Percentiles rank a stretch among this genome's conserved stretches.
These are phyloP conservation scores for Pestalotiopsis sp. DNA, from an alignment of 2,329 filamentous ascomycete species.

Conservation along the genomic window DNA sequence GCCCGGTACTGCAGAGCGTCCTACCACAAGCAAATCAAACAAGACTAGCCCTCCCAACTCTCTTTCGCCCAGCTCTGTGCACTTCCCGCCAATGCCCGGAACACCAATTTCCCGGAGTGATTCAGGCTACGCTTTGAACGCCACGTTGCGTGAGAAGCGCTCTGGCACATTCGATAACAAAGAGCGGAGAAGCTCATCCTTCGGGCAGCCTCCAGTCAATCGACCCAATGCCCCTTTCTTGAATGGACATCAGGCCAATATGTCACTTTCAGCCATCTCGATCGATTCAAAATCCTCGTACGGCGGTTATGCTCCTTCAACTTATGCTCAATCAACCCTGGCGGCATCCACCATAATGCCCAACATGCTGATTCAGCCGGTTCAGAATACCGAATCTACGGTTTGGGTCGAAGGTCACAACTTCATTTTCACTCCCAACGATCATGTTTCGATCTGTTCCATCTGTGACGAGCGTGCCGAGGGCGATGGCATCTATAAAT, in stretches of 20 bases:
- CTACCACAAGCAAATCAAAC: conserved; percentile 69
- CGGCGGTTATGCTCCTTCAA: conserved; percentile 75
- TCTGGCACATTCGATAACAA: conserved; percentile 80
- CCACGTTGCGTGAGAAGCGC: conserved; percentile 87
- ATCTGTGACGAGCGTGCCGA: conserved; percentile 76
- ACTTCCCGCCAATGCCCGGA: conserved; percentile 73
- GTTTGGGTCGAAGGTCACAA: conserved; percentile 87
- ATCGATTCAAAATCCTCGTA: conserved; percentile 71
- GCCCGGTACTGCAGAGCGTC: conserved; percentile 70
- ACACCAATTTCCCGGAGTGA: conserved; percentile 87
- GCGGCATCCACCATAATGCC: conserved; percentile 87
- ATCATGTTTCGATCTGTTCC: conserved; percentile 63
- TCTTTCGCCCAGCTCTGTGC: conserved; percentile 74
- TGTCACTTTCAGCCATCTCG: conserved; percentile 60
- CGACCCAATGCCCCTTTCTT: conserved; percentile 75
- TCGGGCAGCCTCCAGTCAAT: conserved; percentile 69
- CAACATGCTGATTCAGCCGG: conserved; percentile 76
- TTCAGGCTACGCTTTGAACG: conserved; percentile 83
- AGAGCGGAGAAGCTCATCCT: conserved; percentile 90
- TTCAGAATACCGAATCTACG: conserved; percentile 74
- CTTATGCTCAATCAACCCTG: conserved; percentile 83
- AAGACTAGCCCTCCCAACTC: conserved; percentile 63
- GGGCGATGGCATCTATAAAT: conserved; percentile 73
- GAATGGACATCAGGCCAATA: conserved; percentile 59
- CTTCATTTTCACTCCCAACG: conserved; percentile 64